phyloP scores from a whole-genome alignment of 768 basidiomycete species.

The Boletus patriciae region DNA sequence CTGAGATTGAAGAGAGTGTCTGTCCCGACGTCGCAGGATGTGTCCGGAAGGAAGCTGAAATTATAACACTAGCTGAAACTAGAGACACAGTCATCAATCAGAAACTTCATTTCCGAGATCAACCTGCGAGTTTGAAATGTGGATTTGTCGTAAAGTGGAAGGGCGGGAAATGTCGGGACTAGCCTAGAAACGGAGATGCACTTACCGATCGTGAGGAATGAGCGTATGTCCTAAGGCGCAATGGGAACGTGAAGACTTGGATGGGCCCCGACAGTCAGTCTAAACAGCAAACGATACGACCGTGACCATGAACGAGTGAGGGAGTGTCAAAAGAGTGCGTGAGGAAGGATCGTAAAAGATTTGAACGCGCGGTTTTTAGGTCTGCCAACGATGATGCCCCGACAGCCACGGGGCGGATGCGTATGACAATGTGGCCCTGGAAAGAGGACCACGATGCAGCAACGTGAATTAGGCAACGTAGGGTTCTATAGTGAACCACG shows the following conservation, averaged over 20 bases:
- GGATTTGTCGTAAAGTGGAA: constrained; percentile 5
- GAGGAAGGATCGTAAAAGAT: constrained; percentile 4
- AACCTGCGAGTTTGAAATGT: neutral
- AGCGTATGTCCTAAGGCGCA: constrained; percentile 2
- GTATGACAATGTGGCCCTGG: constrained; percentile 6
- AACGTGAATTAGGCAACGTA: constrained; percentile 9
- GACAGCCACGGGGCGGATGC: constrained; percentile 17
- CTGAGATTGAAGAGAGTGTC: constrained; percentile 14
- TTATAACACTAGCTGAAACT: constrained; percentile 17
- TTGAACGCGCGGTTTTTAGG: constrained; percentile 17
- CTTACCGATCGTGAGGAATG: constrained; percentile 29
- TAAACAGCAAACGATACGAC: constrained; percentile 5
- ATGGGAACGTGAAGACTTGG: neutral
- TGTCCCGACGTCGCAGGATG: constrained; percentile 12
- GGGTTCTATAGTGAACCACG: neutral
- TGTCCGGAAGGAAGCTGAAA: constrained; percentile 11
- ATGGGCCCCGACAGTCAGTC: neutral
- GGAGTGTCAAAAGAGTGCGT: constrained; percentile 7
- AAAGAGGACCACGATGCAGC: constrained; percentile 8
- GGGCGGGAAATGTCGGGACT: constrained; percentile 8
- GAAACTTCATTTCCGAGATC: constrained; percentile 19
- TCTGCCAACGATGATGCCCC: constrained; percentile 3
- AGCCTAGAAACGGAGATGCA: constrained; percentile 1
- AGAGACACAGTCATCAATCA: constrained; percentile 20
- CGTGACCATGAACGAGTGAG: constrained; percentile 21